These are phyloP conservation scores for Clavispora carvajalis DNA, from an alignment of 805 yeast genomes.

Conservation along the genomic window DNA sequence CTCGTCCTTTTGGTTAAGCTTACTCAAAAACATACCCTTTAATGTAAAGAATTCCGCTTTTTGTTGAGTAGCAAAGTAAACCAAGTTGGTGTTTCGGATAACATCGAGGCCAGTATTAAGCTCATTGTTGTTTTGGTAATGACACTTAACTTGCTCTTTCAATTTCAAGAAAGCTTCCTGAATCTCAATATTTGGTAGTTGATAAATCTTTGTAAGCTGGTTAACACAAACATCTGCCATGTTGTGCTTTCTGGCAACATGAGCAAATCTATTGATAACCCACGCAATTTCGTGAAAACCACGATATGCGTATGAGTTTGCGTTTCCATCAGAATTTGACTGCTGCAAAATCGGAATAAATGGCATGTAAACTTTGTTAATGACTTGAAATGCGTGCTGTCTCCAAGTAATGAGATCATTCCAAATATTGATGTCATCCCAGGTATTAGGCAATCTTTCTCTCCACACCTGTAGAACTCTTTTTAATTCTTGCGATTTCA, in stretches of 20 bases:
- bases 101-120: constrained; percentile 94
- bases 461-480: constrained; percentile 97
- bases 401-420: constrained; percentile 97
- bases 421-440: constrained; percentile 99
- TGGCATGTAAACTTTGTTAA: constrained; percentile 91
- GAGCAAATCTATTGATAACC: constrained; percentile 97
- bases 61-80: constrained; percentile 94
- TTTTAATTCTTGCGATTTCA: constrained; percentile 89
- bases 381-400: constrained; percentile 95
- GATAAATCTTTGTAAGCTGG: constrained; percentile 89
- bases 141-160: constrained; percentile 97
- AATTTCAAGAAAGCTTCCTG: constrained; percentile 95
- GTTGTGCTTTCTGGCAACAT: constrained; percentile 93
- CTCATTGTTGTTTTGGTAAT: constrained; percentile 87
- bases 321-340: constrained; percentile 56
- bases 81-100: constrained; percentile 91
- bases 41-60: constrained; percentile 97
- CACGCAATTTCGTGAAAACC: constrained; percentile 99
- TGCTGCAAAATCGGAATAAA: constrained; percentile 82
- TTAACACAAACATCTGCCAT: constrained; percentile 96
- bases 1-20: constrained; percentile 83
- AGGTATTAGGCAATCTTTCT: constrained; percentile 88
- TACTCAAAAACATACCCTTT: constrained; percentile 96
- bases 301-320: constrained; percentile 90
- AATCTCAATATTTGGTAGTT: constrained; percentile 93